Evolutionary conservation across 352 stramenopile species (phyloP).

Genomic region (Pythium aphanidermatum): DNA sequence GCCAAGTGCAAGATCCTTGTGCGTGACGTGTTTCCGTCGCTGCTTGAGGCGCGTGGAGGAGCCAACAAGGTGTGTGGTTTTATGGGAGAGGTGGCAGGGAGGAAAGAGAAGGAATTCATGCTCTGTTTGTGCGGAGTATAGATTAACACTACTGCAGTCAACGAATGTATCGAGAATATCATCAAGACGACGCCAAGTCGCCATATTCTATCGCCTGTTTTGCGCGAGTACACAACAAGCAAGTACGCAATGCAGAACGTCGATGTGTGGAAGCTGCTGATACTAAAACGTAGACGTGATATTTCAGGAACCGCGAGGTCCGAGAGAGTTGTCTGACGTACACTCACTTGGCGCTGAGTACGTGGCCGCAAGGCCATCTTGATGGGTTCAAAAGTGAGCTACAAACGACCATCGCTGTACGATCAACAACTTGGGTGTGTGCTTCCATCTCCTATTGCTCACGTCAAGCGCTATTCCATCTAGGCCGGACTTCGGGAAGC

Average conservation of each 20-base stretch:
- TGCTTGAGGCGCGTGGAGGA: slow-evolving; percentile 41
- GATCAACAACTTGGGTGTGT: background rate
- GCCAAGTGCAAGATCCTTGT: slow-evolving; percentile 45
- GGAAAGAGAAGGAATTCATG: background rate
- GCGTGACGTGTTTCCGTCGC: slow-evolving; percentile 54
- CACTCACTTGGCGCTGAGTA: slow-evolving; percentile 30
- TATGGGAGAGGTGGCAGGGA: background rate
- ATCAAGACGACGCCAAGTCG: slow-evolving; percentile 34
- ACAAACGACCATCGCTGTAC: slow-evolving; percentile 33
- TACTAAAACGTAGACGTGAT: no score
- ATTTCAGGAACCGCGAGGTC: slow-evolving; percentile 45
- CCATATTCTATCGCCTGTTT: slow-evolving; percentile 39
- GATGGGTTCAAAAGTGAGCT: slow-evolving; percentile 38
- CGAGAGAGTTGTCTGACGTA: slow-evolving; percentile 61
- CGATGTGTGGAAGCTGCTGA: background rate
- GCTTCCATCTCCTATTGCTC: background rate
- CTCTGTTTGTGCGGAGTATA: slow-evolving; percentile 2
- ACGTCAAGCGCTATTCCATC: background rate
- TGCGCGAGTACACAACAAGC: slow-evolving; percentile 36
- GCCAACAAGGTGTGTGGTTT: slow-evolving; percentile 40
- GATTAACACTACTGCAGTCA: slow-evolving; percentile 43
- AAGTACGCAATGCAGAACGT: slow-evolving; percentile 29
- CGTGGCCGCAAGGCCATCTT: slow-evolving; percentile 31
- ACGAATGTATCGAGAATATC: slow-evolving; percentile 50
- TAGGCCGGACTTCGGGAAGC: slow-evolving; percentile 43